Evolutionary conservation across 2,329 filamentous ascomycete genomes (phyloP), one percentile per base, ranked within the genome.

Genomic region (Laburnicola sp.): DNA sequence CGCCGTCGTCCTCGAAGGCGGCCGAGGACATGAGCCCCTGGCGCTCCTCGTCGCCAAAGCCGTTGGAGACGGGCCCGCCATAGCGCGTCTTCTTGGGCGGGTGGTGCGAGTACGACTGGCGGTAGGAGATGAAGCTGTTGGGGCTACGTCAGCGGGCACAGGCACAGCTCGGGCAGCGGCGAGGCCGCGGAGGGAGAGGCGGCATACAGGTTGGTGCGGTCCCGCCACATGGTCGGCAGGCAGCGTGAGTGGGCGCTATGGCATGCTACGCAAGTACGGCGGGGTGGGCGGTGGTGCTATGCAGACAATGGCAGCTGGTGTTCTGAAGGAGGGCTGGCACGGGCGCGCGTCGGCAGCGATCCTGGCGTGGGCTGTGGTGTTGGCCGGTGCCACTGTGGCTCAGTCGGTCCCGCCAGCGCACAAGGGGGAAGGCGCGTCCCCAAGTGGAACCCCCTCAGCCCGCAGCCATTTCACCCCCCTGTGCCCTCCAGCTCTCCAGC

Each of bases 81-180:
- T 76, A 74, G 65, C 86, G 86, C 61, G 86, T 91, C 76, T 91
- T 91, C 77, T 95, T 92, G 54, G 86, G 84, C 47, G 94, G 94
- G 73, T 97, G 92, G 75, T 97, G 94, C 66, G 91, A 86, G 76
- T 97, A 97, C 67, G 93, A 97, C 79, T 99, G 94, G 69, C 94
- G 92, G 81, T 97, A 99, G 75, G 94, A 97, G 73, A 99, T 94
- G 75, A 95, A 99, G 73, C 93, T 96, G 70, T 62, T 74, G 60
- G 63, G 54, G 53, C 61, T 63, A 65, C 60, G 66, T 74, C 62
- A 74, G 70, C 60, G 56, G 43, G 52, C 58, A 59, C 47, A 47
- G 9, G 16, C n/a, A 16, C 27, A 51, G 50, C 53, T 42, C 41
- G 52, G 50, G 49, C n/a, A n/a, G n/a, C n/a, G n/a, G n/a, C n/a